phyloP scores from a whole-genome alignment of 2,329 filamentous ascomycete genomes.

The Daldinia sp. region DNA sequence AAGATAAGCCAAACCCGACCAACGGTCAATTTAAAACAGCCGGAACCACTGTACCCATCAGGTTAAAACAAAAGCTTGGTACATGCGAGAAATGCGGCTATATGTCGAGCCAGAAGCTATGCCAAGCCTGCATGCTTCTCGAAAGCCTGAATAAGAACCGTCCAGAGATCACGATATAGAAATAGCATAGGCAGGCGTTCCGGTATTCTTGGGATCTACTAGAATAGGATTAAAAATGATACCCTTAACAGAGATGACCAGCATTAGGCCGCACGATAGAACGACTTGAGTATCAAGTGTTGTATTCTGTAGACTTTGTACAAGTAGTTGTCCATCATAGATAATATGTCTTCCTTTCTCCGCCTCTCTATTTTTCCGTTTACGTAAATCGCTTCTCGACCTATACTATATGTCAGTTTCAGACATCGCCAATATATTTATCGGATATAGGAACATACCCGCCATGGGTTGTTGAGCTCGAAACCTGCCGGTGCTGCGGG shows the following conservation, averaged over 20 bases:
- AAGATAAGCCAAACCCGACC: slow-evolving; percentile 53
- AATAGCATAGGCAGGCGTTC: slow-evolving; percentile 29
- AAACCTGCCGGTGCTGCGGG: slow-evolving; percentile 69
- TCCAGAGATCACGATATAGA: slow-evolving; percentile 59
- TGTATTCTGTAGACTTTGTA: slow-evolving; percentile 45
- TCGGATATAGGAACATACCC: slow-evolving; percentile 58
- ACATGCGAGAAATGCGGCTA: slow-evolving; percentile 92
- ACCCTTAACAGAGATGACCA: slow-evolving; percentile 37
- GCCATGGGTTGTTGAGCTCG: slow-evolving; percentile 74
- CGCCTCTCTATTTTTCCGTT: slow-evolving; percentile 12
- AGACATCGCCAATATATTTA: slow-evolving; percentile 22
- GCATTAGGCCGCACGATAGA: slow-evolving; percentile 24
- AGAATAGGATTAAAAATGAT: slow-evolving; percentile 44
- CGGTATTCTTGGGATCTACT: slow-evolving; percentile 24
- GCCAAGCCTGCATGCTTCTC: slow-evolving; percentile 91
- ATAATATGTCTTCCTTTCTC: slow-evolving; percentile 17
- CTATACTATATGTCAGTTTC: slow-evolving; percentile 52
- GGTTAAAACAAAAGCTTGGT: slow-evolving; percentile 78
- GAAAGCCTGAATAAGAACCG: slow-evolving; percentile 90
- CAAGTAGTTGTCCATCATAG: slow-evolving; percentile 32
- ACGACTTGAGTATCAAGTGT: slow-evolving; percentile 36
- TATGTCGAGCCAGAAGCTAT: slow-evolving; percentile 92
- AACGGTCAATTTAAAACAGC: slow-evolving; percentile 49
- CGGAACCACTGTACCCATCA: slow-evolving; percentile 48
- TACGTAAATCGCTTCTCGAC: slow-evolving; percentile 67